Conservation (phyloP, 2,329 filamentous ascomycete genomes). For the Fusarium denticulatum region DNA sequence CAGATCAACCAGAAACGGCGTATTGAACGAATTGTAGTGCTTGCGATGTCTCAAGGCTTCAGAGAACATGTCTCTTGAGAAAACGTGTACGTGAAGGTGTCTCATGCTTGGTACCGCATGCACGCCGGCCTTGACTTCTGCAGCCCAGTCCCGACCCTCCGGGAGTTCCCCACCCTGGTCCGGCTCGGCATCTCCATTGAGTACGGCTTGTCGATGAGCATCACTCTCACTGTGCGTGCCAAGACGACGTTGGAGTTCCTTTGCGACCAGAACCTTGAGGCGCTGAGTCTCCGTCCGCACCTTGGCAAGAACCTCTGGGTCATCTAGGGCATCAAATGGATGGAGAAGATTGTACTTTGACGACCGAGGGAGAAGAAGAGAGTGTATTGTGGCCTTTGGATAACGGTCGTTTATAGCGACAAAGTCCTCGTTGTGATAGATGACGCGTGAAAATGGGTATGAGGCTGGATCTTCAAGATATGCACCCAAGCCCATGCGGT, state of each 20-base stretch:
- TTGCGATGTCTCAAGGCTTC: conserved; percentile 78
- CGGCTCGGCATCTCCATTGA: conserved; percentile 63
- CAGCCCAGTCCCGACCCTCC: conserved; percentile 78
- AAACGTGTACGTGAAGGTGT: conserved; percentile 88
- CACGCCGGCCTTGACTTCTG: conserved; percentile 79
- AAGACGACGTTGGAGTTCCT: conserved; percentile 77
- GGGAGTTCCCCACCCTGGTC: conserved; percentile 61
- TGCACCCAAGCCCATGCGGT: conserved; percentile 70
- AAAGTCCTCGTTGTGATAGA: conserved; percentile 74
- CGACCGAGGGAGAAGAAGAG: conserved; percentile 86
- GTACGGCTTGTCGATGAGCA: conserved; percentile 70
- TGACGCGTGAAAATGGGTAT: conserved; percentile 68
- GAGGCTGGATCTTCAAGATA: conserved; percentile 73
- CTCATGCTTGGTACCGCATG: conserved; percentile 93
- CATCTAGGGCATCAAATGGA: conserved; percentile 80
- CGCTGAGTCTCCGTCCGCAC: conserved; percentile 69
- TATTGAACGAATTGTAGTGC: conserved; percentile 93
- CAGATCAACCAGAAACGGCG: conserved; percentile 82
- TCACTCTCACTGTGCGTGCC: conserved; percentile 73
- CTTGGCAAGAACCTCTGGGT: conserved; percentile 72
- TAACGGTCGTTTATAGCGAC: conserved; percentile 84
- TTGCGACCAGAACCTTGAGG: conserved; percentile 73
- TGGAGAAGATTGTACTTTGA: conserved; percentile 68
- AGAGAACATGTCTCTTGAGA: conserved; percentile 82
- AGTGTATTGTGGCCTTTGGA: conserved; percentile 86